Conservation (phyloP, 1,284 basidiomycete species). For the Cryptococcus wingfieldii region DNA sequence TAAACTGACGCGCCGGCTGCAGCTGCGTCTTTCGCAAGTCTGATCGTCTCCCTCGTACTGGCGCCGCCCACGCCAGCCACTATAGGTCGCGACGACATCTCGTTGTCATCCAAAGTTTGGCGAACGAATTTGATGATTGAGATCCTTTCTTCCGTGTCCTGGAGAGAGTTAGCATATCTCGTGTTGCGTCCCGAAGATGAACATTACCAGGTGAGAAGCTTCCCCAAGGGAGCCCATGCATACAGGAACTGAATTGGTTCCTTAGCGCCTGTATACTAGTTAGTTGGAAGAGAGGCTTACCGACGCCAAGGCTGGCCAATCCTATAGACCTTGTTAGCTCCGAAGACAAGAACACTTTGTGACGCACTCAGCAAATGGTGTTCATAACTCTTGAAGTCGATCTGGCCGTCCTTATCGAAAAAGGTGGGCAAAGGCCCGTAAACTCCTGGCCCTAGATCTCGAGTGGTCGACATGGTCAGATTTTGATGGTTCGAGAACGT, state of each 20-base stretch:
- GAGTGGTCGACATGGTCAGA: background rate
- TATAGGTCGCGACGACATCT: background rate
- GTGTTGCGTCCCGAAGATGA: slow-evolving; percentile 67
- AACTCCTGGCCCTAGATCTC: slow-evolving; percentile 69
- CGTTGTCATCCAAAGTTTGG: background rate
- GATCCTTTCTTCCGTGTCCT: slow-evolving; percentile 70
- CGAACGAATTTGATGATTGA: slow-evolving; percentile 24
- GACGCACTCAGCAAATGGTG: slow-evolving; percentile 1
- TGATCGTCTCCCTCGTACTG: slow-evolving; percentile 73
- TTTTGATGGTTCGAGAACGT: too few relatives aligned
- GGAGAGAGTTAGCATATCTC: slow-evolving; percentile 63
- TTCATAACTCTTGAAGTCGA: slow-evolving; percentile 57
- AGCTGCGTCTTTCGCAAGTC: slow-evolving; percentile 69
- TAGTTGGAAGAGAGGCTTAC: slow-evolving; percentile 60
- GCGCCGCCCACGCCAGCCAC: slow-evolving; percentile 56
- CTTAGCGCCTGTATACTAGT: too few relatives aligned
- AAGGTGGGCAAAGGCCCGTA: slow-evolving; percentile 83
- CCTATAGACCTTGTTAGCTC: slow-evolving; percentile 39
- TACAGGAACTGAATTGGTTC: slow-evolving; percentile 34
- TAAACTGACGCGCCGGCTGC: slow-evolving; percentile 60
- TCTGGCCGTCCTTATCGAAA: slow-evolving; percentile 72
- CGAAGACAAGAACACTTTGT: background rate
- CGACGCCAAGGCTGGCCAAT: slow-evolving; percentile 66
- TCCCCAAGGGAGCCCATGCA: slow-evolving; percentile 54
- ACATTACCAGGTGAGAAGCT: slow-evolving; percentile 68